phyloP scores from a whole-genome alignment of 2,329 filamentous ascomycete genomes.

The Phialemoniopsis sp. region DNA sequence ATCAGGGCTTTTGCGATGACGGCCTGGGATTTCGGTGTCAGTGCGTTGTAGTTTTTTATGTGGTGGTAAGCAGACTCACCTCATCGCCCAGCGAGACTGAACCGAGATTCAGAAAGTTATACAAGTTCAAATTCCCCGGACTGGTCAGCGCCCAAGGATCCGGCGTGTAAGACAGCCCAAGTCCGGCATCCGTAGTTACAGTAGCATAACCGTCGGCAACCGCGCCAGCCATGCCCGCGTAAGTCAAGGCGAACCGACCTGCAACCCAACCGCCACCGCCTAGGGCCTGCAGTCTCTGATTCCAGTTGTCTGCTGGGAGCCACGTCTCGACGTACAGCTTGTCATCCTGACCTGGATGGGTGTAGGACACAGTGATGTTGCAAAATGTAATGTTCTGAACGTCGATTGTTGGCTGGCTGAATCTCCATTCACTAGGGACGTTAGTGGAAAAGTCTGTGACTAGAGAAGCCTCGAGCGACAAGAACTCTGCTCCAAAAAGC shows the following conservation, averaged over 20 bases:
- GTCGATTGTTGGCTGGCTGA: background rate
- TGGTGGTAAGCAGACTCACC: too few species aligned
- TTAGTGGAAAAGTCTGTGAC: background rate
- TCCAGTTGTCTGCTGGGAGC: constrained; percentile 27
- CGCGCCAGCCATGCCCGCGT: constrained; percentile 9
- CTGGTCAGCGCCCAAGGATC: constrained; percentile 13
- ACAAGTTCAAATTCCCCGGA: constrained; percentile 16
- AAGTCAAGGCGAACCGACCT: constrained; percentile 16
- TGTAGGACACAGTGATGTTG: constrained; percentile 36
- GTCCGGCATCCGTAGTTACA: constrained; percentile 17
- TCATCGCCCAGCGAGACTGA: constrained; percentile 14
- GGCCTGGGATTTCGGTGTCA: too few species aligned
- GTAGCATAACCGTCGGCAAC: constrained; percentile 17
- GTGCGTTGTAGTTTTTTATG: too few species aligned
- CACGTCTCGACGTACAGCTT: constrained; percentile 26
- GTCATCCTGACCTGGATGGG: constrained; percentile 34
- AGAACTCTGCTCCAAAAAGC: background rate
- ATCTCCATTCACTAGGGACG: background rate
- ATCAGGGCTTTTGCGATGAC: constrained; percentile 31
- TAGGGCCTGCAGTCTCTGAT: constrained; percentile 26
- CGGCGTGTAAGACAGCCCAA: constrained; percentile 2
- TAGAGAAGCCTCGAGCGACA: background rate
- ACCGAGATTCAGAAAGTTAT: constrained; percentile 13
- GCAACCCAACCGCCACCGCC: constrained; percentile 28
- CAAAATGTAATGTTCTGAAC: constrained; percentile 21